Conservation (phyloP, 106 monocot species). For the Phalaenopsis aphrodite region DNA sequence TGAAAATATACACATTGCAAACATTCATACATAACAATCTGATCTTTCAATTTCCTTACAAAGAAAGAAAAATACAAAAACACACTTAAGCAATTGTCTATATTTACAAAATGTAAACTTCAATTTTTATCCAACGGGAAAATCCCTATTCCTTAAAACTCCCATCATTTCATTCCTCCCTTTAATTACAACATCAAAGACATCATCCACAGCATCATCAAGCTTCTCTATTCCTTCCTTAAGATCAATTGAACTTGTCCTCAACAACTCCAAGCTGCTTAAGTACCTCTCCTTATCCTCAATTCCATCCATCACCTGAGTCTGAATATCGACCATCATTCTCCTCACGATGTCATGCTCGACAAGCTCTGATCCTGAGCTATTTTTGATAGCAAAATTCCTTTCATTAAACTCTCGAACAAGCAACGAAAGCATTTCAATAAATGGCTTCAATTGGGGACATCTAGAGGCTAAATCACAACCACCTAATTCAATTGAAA, state of each 20-base stretch:
- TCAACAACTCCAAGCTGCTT: slow-evolving; percentile 30
- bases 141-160: slow-evolving; percentile 22
- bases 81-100: too few species aligned
- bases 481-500: slow-evolving; percentile 11
- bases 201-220: slow-evolving; percentile 38
- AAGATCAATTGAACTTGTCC: slow-evolving; percentile 28
- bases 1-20: too few species aligned
- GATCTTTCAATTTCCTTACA: too few species aligned
- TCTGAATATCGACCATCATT: slow-evolving; percentile 25
- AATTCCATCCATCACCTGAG: slow-evolving; percentile 10
- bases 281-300: slow-evolving; percentile 8
- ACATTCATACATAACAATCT: too few species aligned
- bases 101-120: too few species aligned
- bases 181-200: slow-evolving; percentile 49
- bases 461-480: background rate
- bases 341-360: slow-evolving; percentile 35
- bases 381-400: background rate
- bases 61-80: too few species aligned
- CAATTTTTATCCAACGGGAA: background rate
- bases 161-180: slow-evolving; percentile 67
- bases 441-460: slow-evolving; percentile 23
- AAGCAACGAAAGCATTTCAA: slow-evolving; percentile 18
- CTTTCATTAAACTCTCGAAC: slow-evolving; percentile 14
- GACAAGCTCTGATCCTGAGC: background rate
- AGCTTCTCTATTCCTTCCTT: slow-evolving; percentile 46